phyloP scores from a whole-genome alignment of 768 basidiomycete genomes.

The Calocybe indica region DNA sequence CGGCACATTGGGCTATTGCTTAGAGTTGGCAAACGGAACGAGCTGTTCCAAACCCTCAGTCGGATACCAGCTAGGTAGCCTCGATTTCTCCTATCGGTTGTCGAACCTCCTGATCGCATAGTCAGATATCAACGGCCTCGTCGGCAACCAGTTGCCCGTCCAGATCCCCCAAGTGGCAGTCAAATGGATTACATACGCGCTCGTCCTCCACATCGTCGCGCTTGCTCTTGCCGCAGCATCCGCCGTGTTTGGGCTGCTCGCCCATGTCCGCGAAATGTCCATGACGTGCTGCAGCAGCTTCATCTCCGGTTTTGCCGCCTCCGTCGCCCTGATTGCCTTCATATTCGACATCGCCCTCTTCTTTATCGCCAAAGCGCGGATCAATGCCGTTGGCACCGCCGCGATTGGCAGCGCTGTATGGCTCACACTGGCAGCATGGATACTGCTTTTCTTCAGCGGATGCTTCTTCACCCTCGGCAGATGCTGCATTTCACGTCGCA shows the following conservation, averaged over 20 bases:
- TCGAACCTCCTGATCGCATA: conserved; percentile 2
- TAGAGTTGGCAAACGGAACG: conserved; percentile 45
- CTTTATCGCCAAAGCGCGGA: conserved; percentile 81
- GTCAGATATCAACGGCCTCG: conserved; percentile 75
- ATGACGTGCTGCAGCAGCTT: conserved; percentile 81
- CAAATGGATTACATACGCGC: conserved; percentile 93
- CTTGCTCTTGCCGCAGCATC: conserved; percentile 67
- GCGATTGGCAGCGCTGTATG: conserved; percentile 85
- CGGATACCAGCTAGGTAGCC: conserved; percentile 78
- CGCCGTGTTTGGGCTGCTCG: conserved; percentile 78
- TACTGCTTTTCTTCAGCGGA: conserved; percentile 85
- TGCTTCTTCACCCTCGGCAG: conserved; percentile 83
- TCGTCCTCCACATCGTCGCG: conserved; percentile 89
- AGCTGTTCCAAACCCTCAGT: conserved; percentile 78
- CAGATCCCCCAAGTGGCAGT: conserved; percentile 79
- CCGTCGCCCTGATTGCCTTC: conserved; percentile 78
- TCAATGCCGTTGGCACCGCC: conserved; percentile 76
- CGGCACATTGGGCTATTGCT: conserved; percentile 88
- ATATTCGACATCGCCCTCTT: conserved; percentile 91
- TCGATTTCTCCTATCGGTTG: conserved; percentile 3
- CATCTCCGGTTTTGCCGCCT: conserved; percentile 76
- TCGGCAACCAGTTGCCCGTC: conserved; percentile 60
- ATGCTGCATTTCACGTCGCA: conserved; percentile 66
- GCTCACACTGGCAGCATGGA: conserved; percentile 83
- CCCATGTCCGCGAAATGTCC: conserved; percentile 82